Conservation (phyloP, 768 basidiomycete species). For the Suillus placidus region DNA sequence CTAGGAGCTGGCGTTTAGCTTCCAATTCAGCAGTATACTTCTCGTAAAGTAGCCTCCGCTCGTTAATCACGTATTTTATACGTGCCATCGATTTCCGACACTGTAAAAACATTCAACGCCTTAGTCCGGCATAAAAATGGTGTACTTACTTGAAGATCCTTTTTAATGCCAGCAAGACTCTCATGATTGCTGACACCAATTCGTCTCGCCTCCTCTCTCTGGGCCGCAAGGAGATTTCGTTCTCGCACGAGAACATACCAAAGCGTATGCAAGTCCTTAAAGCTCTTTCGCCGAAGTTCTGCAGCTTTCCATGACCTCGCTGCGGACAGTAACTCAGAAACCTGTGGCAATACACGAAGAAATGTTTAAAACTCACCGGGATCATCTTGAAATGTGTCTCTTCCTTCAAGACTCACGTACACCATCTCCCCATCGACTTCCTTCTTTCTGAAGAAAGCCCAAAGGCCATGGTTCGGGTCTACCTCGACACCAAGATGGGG, state of each 20-base stretch:
- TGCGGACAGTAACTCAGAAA: slow-evolving; percentile 35
- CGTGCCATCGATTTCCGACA: slow-evolving; percentile 96
- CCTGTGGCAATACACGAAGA: neutral
- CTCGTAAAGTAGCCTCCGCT: slow-evolving; percentile 83
- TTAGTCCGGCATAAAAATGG: slow-evolving; percentile 9
- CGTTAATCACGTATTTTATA: slow-evolving; percentile 90
- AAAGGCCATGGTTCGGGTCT: slow-evolving; percentile 73
- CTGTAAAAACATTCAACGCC: slow-evolving; percentile 41
- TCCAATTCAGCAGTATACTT: slow-evolving; percentile 25
- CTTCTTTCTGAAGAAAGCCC: slow-evolving; percentile 72
- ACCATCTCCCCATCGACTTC: slow-evolving; percentile 50
- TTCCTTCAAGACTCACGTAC: slow-evolving; percentile 51
- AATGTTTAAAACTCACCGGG: slow-evolving; percentile 36
- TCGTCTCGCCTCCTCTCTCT: slow-evolving; percentile 75
- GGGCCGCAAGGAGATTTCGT: slow-evolving; percentile 87
- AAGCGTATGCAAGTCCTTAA: slow-evolving; percentile 89
- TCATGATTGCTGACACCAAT: slow-evolving; percentile 45
- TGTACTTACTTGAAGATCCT: slow-evolving; percentile 48
- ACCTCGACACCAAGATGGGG: slow-evolving; percentile 47
- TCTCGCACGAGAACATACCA: slow-evolving; percentile 94
- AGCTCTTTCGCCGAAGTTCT: slow-evolving; percentile 89
- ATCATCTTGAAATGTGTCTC: slow-evolving; percentile 31
- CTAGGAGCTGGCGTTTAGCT: slow-evolving; percentile 10
- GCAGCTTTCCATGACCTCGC: slow-evolving; percentile 86
- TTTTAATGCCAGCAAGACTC: slow-evolving; percentile 30